phyloP scores from a whole-genome alignment of 345 rosid species.

The Citrus cavaleriei region DNA sequence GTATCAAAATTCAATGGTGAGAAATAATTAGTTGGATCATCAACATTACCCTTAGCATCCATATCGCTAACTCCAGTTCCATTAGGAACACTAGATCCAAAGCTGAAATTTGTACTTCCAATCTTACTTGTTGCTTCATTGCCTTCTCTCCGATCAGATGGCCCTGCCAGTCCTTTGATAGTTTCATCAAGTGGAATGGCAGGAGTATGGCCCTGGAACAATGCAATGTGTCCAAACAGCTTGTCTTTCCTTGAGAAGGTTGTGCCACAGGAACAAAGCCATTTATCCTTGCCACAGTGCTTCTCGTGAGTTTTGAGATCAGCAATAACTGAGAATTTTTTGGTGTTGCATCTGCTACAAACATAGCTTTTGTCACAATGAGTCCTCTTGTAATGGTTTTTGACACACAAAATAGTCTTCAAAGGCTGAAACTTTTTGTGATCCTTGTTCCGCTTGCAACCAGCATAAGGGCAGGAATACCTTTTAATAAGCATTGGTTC shows the following conservation, averaged over 20 bases:
- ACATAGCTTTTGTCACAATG: conserved; percentile 93
- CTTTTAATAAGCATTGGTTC: conserved; percentile 73
- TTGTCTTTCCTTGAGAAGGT: conserved; percentile 98
- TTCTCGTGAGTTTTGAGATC: conserved; percentile 98
- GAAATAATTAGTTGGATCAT: conserved; percentile 50
- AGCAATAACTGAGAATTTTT: conserved; percentile 91
- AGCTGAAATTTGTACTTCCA: conserved; percentile 36
- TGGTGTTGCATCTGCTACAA: conserved; percentile 89
- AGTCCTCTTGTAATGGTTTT: conserved; percentile 94
- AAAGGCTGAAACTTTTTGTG: conserved; percentile 95
- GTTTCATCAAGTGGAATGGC: conserved; percentile 76
- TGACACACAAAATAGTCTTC: conserved; percentile 88
- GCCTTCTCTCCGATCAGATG: conserved; percentile 40
- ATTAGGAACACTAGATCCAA: conserved; percentile 26
- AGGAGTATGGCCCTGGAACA: conserved; percentile 98
- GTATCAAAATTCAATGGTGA: conserved; percentile 76
- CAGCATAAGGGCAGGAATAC: conserved; percentile 89
- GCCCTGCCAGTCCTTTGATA: conserved; percentile 33
- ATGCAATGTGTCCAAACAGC: conserved; percentile 87
- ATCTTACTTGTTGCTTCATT: conserved; percentile 32
- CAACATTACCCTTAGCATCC: conserved; percentile 53
- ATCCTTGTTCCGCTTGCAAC: conserved; percentile 97
- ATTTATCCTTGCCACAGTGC: conserved; percentile 94
- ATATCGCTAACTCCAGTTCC: conserved; percentile 27
- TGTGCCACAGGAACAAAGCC: conserved; percentile 98